Evolutionary conservation across 2,329 filamentous ascomycete genomes (phyloP).

Genomic region (Claviceps capensis): DNA sequence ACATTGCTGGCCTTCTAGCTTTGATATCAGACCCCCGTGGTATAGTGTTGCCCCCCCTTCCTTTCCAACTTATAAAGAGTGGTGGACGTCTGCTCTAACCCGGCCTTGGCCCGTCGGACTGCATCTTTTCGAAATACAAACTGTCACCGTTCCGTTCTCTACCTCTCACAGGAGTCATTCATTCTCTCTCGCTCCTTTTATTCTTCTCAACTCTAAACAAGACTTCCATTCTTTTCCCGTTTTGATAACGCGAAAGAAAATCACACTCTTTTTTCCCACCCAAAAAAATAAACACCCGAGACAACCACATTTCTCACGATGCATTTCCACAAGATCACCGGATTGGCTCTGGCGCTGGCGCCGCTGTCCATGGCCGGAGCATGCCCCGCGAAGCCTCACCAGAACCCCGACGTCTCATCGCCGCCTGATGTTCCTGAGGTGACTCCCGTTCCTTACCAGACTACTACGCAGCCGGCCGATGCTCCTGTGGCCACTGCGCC

Average conservation of each 20-base stretch:
- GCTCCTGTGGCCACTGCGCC: not conserved
- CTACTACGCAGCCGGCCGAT: too few species aligned
- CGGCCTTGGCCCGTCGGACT: not conserved
- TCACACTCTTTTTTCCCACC: not conserved
- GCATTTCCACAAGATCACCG: conserved; percentile 14
- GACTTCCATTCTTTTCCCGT: not conserved
- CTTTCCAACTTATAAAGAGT: not conserved
- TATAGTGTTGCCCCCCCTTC: too few species aligned
- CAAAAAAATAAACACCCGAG: not conserved
- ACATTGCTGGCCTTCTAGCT: too few species aligned
- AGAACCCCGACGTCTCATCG: too few species aligned
- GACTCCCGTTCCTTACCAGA: too few species aligned
- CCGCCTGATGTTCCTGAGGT: too few species aligned
- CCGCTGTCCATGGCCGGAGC: not conserved
- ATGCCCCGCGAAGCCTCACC: not conserved
- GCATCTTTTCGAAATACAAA: too few species aligned
- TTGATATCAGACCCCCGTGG: too few species aligned
- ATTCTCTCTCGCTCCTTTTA: not conserved
- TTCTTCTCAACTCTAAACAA: not conserved
- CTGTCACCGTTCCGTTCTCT: too few species aligned
- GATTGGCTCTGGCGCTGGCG: conserved; percentile 3
- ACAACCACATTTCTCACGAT: conserved; percentile 4
- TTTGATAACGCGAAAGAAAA: not conserved
- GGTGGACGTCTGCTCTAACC: conserved; percentile 6
- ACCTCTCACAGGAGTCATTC: too few species aligned